Evolutionary conservation across 176 grass and related monocot species (phyloP), one percentile per base, ranked within the genome.

Genomic region (Cenchrus fungigraminus): DNA sequence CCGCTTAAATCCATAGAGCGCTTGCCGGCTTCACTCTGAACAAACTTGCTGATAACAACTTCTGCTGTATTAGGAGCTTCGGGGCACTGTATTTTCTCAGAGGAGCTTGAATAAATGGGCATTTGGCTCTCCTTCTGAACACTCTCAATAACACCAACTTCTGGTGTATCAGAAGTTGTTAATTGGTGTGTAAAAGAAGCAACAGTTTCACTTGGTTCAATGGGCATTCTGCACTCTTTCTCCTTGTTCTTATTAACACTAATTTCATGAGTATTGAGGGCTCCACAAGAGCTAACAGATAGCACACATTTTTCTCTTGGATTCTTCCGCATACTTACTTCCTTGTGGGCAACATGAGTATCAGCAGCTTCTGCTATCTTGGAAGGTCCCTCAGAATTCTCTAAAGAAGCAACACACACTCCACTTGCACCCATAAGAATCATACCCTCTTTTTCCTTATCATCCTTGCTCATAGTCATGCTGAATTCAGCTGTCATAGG

Each of bases 361-460:
- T 12, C 46, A 64, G 56, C 2, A 2, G 62, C 37, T 86, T 82
- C 73, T 29, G 47, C n/a, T 78, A 80, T 67, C 67, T 62, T 65
- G 54, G 58, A 3, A 83, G 49, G 50, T 82, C 42, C 88, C 19
- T 42, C 16, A 58, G 73, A 65, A 15, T 52, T 58, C 5, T 28
- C 79, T 66, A 86, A 64, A 77, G 73, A 90, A 71, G 78, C 56
- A 73, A 82, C 56, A 73, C 19, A 74, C 9, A 74, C 78, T 74
- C 83, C 80, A 62, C n/a, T 73, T 53, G 63, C 50, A 55, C n/a
- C 77, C 50, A 68, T 89, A 15, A 58, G 10, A 60, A 81, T 76
- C 14, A 62, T 40, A 84, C 61, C 45, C 70, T 80, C 54, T 56
- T 87, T 69, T 69, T 67, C 78, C 70, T 74, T 53, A 78, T 61